Base-by-base conservation (phyloP, 257 asterid genomes). In the Verbascum thapsus region DNA sequence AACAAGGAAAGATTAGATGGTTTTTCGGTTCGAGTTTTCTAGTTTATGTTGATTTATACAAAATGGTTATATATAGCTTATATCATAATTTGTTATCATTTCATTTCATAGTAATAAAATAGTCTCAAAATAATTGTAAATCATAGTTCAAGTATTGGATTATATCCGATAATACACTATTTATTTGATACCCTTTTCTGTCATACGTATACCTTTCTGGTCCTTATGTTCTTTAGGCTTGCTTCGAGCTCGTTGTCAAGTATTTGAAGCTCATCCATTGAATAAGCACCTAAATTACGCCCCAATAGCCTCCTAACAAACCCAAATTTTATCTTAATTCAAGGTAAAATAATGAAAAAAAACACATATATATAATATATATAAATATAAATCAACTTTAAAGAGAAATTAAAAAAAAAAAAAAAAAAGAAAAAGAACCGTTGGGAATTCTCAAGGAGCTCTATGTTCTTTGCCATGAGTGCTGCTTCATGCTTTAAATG, bases 231-330 rank as follows among this genome's bases (percentile, higher is more conserved):
- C 38, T 58, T 68, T 3, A 83, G 76, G 74, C 82, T 83, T 64
- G 26, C 75, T 63, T 80, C 86, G 3, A 80, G 74, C 57, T 77
- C 81, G 4, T 32, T 38, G 11, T 73, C 77, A 43, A 77, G 73
- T 57, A 74, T 76, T 11, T 77, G 78, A 58, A 83, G 78, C 39
- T 83, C 89, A 45, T 74, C 47, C 30, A 65, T 2, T n/a, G 89
- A 80, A 68, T 84, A 67, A 15, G 75, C 49, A n/a, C 70, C 74
- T 10, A 83, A 16, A 42, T 76, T 66, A 57, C 80, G 80, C 56
- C 89, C 89, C 74, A 77, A 48, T 38, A 75, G 54, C 76, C 72
- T 77, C 58, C 89, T 83, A 57, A n/a, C 37, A 52, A 7, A 54
- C n/a, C 15, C 54, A 47, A 44, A 35, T 20, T 13, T 34, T 26